Conservation (phyloP, 352 stramenopile genomes). For the Globisporangium irregulare region DNA sequence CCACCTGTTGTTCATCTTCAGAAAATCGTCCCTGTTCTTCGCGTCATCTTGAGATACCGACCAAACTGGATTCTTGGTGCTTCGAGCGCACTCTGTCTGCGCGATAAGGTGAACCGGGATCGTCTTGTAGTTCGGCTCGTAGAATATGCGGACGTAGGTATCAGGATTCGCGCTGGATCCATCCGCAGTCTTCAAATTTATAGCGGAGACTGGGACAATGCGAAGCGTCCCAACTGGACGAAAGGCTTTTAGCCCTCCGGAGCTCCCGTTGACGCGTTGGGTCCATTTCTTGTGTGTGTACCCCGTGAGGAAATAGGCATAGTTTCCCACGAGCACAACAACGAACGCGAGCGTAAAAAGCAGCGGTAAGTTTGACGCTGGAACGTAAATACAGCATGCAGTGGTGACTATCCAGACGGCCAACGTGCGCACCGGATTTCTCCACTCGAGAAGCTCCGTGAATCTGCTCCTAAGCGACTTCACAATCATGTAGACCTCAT, state of each 20-base stretch:
- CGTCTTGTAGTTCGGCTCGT: conserved; percentile 40
- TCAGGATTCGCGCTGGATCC: conserved; percentile 9
- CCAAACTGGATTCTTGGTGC: conserved; percentile 22
- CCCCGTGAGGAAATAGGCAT: conserved; percentile 16
- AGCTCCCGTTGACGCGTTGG: conserved; percentile 14
- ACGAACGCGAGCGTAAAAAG: conserved; percentile 2
- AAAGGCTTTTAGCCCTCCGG: conserved; percentile 22
- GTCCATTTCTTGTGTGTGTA: conserved; percentile 31
- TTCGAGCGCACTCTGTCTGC: conserved; percentile 24
- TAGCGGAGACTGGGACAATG: conserved; percentile 23
- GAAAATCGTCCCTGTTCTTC: conserved; percentile 17
- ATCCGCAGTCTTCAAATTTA: conserved; percentile 1
- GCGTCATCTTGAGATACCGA: conserved; percentile 13
- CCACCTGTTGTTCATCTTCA: conserved; percentile 24
- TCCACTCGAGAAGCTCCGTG: conserved; percentile 34
- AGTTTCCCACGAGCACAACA: conserved; percentile 20
- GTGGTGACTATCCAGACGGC: conserved; percentile 23
- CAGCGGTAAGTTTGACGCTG: conserved; percentile 18
- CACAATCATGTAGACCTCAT: conserved; percentile 22
- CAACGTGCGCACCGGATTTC: conserved; percentile 20
- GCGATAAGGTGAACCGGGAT: conserved; percentile 31
- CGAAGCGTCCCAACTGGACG: conserved; percentile 32
- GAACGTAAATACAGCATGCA: conserved; percentile 18
- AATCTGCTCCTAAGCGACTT: conserved; percentile 16
- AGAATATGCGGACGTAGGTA: conserved; percentile 30